Conservation (phyloP, 2,329 filamentous ascomycete genomes). For the Colletotrichum ledebouriae region DNA sequence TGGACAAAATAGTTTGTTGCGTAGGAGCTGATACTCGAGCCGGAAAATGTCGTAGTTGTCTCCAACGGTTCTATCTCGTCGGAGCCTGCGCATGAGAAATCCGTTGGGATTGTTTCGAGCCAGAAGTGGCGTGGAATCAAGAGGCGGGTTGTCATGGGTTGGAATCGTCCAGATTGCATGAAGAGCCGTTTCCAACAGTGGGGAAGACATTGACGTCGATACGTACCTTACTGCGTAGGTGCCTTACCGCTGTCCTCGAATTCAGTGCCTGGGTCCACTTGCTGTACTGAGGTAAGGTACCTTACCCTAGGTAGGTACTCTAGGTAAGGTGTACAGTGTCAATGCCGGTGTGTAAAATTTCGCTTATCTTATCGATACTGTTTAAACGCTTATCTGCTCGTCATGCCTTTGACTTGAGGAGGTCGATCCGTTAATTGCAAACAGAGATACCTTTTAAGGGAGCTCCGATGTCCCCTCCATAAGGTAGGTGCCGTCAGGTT, state of each 20-base stretch:
- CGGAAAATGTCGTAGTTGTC: not conserved
- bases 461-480: too few species aligned
- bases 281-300: too few species aligned
- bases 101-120: constrained; percentile 25
- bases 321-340: too few species aligned
- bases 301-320: too few species aligned
- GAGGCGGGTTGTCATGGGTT: constrained; percentile 32
- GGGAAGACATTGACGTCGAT: constrained; percentile 30
- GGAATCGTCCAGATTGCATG: constrained; percentile 24
- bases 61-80: constrained; percentile 20
- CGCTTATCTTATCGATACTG: too few species aligned
- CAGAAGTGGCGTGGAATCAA: constrained; percentile 27
- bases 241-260: too few species aligned
- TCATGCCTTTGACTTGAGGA: too few species aligned
- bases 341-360: too few species aligned
- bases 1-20: not conserved
- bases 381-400: too few species aligned
- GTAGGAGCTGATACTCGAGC: not conserved
- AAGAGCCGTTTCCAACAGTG: constrained; percentile 37
- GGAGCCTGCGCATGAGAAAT: constrained; percentile 14
- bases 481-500: too few species aligned
- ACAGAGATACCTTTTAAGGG: too few species aligned
- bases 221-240: not conserved
- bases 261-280: not conserved
- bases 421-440: too few species aligned